These are phyloP conservation scores for Pythium angustatum DNA, from an alignment of 352 stramenopile genomes.

Conservation along the genomic window DNA sequence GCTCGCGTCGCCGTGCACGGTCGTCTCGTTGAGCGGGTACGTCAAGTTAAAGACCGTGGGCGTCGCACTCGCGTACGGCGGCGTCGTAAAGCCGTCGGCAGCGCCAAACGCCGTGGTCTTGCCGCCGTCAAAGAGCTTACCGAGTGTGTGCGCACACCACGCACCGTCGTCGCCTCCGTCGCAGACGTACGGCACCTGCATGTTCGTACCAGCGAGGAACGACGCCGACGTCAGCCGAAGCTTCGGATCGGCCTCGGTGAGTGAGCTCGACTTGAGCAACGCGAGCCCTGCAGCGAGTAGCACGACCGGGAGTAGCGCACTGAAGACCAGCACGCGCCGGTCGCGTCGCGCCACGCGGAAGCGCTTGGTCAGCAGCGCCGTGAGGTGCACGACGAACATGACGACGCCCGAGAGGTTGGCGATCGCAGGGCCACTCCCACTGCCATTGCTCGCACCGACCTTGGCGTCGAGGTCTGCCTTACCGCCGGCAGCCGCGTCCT, in stretches of 20 bases:
- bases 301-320: conserved; percentile 61
- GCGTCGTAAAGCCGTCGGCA: conserved; percentile 31
- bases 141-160: conserved; percentile 52
- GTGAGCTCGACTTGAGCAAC: conserved; percentile 50
- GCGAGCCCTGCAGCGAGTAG: conserved; percentile 69
- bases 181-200: conserved; percentile 53
- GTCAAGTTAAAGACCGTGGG: conserved; percentile 46
- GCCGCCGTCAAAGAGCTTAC: conserved; percentile 36
- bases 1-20: conserved; percentile 40
- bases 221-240: conserved; percentile 34
- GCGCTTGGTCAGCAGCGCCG: conserved; percentile 61
- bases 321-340: conserved; percentile 72
- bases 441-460: not conserved
- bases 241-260: conserved; percentile 66
- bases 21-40: conserved; percentile 31
- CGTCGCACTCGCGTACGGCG: conserved; percentile 37
- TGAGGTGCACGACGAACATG: conserved; percentile 64
- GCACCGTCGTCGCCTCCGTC: conserved; percentile 37
- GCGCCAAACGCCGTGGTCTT: conserved; percentile 32
- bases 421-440: conserved; percentile 14
- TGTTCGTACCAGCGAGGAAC: conserved; percentile 33
- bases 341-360: conserved; percentile 56
- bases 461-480: not conserved
- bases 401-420: conserved; percentile 20
- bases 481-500: conserved; percentile 28